Percentiles rank a stretch among this genome's conserved stretches.
These are phyloP conservation scores for Phyllosticta paracitricarpa DNA, from an alignment of 2,329 filamentous ascomycete species.

Conservation along the genomic window DNA sequence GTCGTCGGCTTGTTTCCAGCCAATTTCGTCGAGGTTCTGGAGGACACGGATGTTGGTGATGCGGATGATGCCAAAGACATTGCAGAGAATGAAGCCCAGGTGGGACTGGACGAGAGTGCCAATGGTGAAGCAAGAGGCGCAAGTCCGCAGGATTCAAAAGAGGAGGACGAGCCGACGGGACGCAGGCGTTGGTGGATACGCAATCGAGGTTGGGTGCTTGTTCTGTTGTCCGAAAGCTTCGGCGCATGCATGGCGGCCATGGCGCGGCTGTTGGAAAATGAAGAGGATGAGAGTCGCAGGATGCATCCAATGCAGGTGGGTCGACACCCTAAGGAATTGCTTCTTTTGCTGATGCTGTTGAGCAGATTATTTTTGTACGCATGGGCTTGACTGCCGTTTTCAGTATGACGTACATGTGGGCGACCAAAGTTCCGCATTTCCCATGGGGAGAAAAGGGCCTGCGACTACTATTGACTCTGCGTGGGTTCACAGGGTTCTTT, in stretches of 20 bases:
- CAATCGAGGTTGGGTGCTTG: conserved; percentile 7
- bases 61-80: conserved; percentile 97
- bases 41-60: conserved; percentile 89
- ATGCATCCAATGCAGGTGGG: conserved; percentile 10
- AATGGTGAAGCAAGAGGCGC: neutral
- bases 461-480: conserved; percentile 14
- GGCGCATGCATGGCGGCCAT: conserved; percentile 7
- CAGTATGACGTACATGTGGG: conserved; percentile 63
- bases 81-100: conserved; percentile 56
- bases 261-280: conserved; percentile 5
- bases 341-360: neutral
- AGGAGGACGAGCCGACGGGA: neutral
- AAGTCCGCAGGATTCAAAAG: neutral
- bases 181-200: conserved; percentile 1
- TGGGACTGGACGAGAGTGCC: neutral
- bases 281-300: neutral
- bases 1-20: conserved; percentile 91
- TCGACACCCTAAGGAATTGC: no score
- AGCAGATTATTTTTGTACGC: conserved; percentile 60
- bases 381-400: conserved; percentile 62
- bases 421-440: conserved; percentile 33
- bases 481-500: conserved; percentile 19
- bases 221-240: conserved; percentile 3
- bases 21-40: conserved; percentile 90
- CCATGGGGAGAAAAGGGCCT: conserved; percentile 17